Conservation (phyloP, 1,139 yeast species). For the Pichia sp. region DNA sequence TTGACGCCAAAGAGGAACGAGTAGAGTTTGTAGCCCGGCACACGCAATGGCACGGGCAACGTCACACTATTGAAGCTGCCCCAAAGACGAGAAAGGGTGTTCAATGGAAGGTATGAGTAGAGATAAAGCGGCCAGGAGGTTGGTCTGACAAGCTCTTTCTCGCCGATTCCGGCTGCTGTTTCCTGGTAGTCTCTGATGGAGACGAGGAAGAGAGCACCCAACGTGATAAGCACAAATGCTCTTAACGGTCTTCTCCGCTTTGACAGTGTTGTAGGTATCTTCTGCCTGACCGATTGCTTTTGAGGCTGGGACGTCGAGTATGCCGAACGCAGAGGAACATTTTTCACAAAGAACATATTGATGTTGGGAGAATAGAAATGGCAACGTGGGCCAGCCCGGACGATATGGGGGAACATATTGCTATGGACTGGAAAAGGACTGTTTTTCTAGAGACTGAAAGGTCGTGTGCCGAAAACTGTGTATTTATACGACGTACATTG, state of each 20-base stretch:
- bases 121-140: slow-evolving; percentile 87
- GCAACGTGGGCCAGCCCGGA: not conserved
- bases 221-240: slow-evolving; percentile 14
- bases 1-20: slow-evolving; percentile 83
- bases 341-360: slow-evolving; percentile 3
- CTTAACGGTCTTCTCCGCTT: slow-evolving; percentile 13
- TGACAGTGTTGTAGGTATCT: not conserved
- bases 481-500: not conserved
- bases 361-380: slow-evolving; percentile 1
- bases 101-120: slow-evolving; percentile 85
- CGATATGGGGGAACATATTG: not conserved
- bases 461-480: not conserved
- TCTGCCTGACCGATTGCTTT: not conserved
- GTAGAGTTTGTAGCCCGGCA: slow-evolving; percentile 76
- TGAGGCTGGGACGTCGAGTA: not conserved
- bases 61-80: slow-evolving; percentile 81
- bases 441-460: not conserved
- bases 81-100: slow-evolving; percentile 90
- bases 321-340: not conserved
- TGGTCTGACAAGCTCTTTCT: slow-evolving; percentile 47
- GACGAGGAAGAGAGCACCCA: slow-evolving; percentile 20
- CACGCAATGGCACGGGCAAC: slow-evolving; percentile 84
- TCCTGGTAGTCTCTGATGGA: slow-evolving; percentile 17
- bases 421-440: not conserved
- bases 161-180: slow-evolving; percentile 27